Base-by-base conservation (phyloP, 2,329 filamentous ascomycete genomes). In the Paramyrothecium sp. region DNA sequence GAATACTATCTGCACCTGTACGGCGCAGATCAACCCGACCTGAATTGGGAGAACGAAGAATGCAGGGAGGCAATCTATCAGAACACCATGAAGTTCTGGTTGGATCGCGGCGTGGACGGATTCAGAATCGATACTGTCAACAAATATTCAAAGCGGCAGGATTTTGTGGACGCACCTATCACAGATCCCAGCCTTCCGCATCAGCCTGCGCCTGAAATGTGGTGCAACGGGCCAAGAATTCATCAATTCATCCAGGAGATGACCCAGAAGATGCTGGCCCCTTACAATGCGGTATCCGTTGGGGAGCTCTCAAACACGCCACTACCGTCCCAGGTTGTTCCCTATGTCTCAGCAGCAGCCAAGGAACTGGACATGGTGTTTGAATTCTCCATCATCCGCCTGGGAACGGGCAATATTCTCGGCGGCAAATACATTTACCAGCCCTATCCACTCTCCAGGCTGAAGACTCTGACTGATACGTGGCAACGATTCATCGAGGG, bases 31-130 rank as follows among this genome's bases (percentile, higher is more conserved):
- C 90, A 92, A 67, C 90, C 90, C 0, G 90, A 93, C 62, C 76
- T 93, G 19, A 92, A 92, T 67, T 92, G 89, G 89, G 87, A 91
- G 56, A 87, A 88, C 52, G 78, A 80, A 0, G 81, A 83, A 2
- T 86, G 89, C 8, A 82, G 88, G 7, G 76, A 85, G 54, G 89
- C 86, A 0, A 87, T 91, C 1, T 88, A 91, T 65, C 78, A 86
- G 7, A 67, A 75, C 7, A 84, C 88, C 5, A 88, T 91, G 81
- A 77, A 79, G 0, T 92, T 91, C 69, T 92, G 90, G 90, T 79
- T 92, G 0, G 79, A 91, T 55, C 82, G 84, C 7, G 88, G 87
- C 0, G 83, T 86, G 0, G 81, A 85, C 53, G 85, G 85, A 0
- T 89, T 89, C 70, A 79, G 87, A 5, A 86, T 89, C 72, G 87